Evolutionary conservation across 2,329 filamentous ascomycete species (phyloP).

Genomic region (Diaporthe velutina): DNA sequence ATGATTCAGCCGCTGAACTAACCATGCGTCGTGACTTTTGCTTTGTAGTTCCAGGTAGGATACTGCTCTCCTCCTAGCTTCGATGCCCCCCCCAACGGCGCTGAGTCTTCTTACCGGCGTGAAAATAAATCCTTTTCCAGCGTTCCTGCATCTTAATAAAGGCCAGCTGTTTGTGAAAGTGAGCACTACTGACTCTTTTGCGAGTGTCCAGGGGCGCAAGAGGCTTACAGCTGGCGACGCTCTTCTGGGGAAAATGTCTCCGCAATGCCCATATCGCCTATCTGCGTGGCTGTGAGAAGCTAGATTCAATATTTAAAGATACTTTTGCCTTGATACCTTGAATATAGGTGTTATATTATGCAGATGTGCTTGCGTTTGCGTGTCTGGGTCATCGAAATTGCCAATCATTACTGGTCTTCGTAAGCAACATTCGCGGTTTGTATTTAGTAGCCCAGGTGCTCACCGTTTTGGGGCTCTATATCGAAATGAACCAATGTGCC

Average conservation of each 20-base stretch:
- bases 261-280: constrained; percentile 26
- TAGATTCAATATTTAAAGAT: not conserved
- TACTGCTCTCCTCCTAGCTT: not conserved
- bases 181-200: no score
- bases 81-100: no score
- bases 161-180: not conserved
- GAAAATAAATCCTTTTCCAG: constrained; percentile 11
- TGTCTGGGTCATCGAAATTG: constrained; percentile 8
- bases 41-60: not conserved
- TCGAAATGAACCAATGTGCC: constrained; percentile 24
- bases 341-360: constrained; percentile 16
- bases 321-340: not conserved
- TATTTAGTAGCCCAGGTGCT: not conserved
- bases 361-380: not conserved
- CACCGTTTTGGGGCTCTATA: constrained; percentile 22
- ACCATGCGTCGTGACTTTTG: not conserved
- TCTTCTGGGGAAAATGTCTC: not conserved
- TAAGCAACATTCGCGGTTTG: not conserved
- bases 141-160: not conserved
- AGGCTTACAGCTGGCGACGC: constrained; percentile 2
- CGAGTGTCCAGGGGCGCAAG: not conserved
- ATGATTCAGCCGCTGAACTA: not conserved
- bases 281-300: constrained; percentile 2
- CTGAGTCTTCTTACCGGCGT: constrained; percentile 19
- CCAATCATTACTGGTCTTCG: constrained; percentile 23